Conservation (phyloP, 192 early-diverging fungal genomes). For the Linnemannia exigua region DNA sequence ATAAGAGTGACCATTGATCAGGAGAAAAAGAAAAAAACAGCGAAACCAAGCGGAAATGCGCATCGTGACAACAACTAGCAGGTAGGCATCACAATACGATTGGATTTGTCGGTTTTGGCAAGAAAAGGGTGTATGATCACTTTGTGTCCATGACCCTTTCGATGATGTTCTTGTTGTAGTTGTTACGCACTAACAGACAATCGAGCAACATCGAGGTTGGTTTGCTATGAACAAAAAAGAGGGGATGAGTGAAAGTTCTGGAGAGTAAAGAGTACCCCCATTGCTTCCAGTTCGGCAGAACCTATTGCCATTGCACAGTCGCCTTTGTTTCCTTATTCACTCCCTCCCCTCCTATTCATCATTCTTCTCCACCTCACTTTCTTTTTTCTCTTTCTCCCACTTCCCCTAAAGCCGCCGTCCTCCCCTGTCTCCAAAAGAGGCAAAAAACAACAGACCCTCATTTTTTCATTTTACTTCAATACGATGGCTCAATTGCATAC, state of each 20-base stretch:
- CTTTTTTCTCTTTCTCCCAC: background rate
- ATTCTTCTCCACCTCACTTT: background rate
- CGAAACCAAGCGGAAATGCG: background rate
- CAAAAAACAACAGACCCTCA: background rate
- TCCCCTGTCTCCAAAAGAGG: background rate
- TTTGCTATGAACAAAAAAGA: background rate
- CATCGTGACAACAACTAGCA: background rate
- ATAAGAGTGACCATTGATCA: background rate
- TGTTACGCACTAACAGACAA: background rate
- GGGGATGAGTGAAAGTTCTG: background rate
- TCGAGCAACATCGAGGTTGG: background rate
- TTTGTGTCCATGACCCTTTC: background rate
- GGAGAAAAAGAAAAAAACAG: background rate
- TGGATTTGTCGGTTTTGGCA: conserved; percentile 2
- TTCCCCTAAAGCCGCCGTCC: background rate
- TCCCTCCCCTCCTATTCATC: background rate
- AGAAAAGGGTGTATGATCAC: background rate
- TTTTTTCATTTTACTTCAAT: too few relatives aligned
- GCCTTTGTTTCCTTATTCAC: background rate
- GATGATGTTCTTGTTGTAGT: background rate
- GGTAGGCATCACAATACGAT: background rate
- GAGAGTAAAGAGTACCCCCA: background rate
- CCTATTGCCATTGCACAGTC: background rate
- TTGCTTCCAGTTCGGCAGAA: background rate
- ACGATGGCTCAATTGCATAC: too few relatives aligned